phyloP scores from a whole-genome alignment of 129 eudicot genomes.

The Flaveria robusta region DNA sequence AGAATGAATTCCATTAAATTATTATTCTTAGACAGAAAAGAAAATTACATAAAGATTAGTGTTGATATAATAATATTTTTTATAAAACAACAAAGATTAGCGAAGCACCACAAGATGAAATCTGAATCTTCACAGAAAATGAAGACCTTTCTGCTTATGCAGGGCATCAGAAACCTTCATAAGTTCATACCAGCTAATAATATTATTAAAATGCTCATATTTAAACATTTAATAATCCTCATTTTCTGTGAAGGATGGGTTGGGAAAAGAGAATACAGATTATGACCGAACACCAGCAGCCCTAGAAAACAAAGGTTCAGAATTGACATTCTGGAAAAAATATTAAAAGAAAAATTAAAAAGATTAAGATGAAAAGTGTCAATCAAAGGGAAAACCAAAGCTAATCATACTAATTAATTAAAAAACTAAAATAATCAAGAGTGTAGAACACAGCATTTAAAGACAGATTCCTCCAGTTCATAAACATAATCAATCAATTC shows the following conservation, averaged over 20 bases:
- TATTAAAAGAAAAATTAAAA: not conserved
- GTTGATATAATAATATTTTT: not conserved
- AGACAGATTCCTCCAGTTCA: slow-evolving; percentile 7
- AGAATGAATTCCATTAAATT: not conserved
- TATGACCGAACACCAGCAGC: slow-evolving; percentile 43
- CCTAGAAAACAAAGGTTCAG: slow-evolving; percentile 27
- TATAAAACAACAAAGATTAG: slow-evolving; percentile 25
- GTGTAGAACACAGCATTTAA: slow-evolving; percentile 23
- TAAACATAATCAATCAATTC: slow-evolving; percentile 27
- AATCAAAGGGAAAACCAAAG: slow-evolving; percentile 27
- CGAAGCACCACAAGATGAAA: slow-evolving; percentile 20
- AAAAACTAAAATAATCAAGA: slow-evolving; percentile 26
- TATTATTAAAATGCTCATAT: not conserved
- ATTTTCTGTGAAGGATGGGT: slow-evolving; percentile 4
- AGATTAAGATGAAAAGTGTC: slow-evolving; percentile 30
- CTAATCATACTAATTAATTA: slow-evolving; percentile 13
- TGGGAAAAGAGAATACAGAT: slow-evolving; percentile 24
- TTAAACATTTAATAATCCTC: not conserved
- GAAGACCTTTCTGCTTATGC: too few species aligned
- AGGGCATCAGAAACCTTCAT: slow-evolving; percentile 27
- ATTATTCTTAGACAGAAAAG: not conserved
- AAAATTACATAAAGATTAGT: not conserved
- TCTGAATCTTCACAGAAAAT: slow-evolving; percentile 21
- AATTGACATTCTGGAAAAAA: slow-evolving; percentile 36
- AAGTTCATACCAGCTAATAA: slow-evolving; percentile 13